A percentile compares a stretch with the other conserved stretches of the same genome.
phyloP scores from a whole-genome alignment of 1,284 basidiomycete genomes.

The Ustilago curta region DNA sequence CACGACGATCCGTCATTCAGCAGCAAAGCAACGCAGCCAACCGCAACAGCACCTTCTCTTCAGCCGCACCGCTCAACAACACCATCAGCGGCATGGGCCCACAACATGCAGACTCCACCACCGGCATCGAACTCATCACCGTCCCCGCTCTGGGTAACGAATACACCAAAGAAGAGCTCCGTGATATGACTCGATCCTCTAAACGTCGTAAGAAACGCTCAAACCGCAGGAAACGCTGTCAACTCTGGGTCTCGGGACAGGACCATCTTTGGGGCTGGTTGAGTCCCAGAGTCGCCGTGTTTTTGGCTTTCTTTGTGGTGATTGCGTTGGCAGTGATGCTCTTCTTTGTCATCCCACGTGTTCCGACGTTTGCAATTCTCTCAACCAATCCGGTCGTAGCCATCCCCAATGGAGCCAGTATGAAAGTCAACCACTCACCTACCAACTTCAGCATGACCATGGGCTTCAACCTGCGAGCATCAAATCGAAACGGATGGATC shows the following conservation, averaged over 20 bases:
- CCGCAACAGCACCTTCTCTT: conserved; percentile 9
- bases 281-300: conserved; percentile 51
- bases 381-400: conserved; percentile 50
- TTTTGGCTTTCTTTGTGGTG: conserved; percentile 49
- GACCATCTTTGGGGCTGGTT: conserved; percentile 59
- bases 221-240: conserved; percentile 26
- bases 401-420: conserved; percentile 54
- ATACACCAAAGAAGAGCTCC: conserved; percentile 58
- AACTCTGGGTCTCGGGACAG: conserved; percentile 53
- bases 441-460: conserved; percentile 61
- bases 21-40: conserved; percentile 12
- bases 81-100: conserved; percentile 32
- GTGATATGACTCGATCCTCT: conserved; percentile 43
- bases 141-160: conserved; percentile 64
- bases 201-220: conserved; percentile 39
- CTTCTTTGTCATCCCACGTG: conserved; percentile 64
- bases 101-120: conserved; percentile 40
- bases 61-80: conserved; percentile 5
- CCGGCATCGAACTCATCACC: conserved; percentile 64
- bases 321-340: conserved; percentile 47
- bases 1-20: conserved; percentile 42
- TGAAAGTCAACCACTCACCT: conserved; percentile 49
- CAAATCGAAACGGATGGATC: conserved; percentile 53
- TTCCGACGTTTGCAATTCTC: conserved; percentile 56
- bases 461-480: conserved; percentile 58